phyloP scores from a whole-genome alignment of 73 alveolate genomes.

The Uronychia setigera region DNA sequence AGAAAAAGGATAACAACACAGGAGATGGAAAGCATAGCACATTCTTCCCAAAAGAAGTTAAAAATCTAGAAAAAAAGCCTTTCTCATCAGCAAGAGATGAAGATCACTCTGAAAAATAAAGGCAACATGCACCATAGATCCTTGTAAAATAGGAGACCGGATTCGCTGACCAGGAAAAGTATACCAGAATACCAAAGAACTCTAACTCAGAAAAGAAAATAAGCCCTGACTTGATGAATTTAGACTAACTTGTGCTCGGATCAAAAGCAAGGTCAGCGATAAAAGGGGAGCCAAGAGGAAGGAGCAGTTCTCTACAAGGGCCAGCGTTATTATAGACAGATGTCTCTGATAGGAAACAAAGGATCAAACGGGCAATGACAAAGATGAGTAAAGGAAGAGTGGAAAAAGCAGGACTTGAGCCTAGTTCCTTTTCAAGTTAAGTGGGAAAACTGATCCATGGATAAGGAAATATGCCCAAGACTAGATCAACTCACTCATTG shows the following conservation, averaged over 20 bases:
- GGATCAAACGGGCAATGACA: background rate
- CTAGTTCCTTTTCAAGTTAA: background rate
- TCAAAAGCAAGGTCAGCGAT: background rate
- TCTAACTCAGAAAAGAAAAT: background rate
- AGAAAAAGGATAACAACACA: too few species aligned
- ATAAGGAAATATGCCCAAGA: background rate
- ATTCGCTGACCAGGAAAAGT: background rate
- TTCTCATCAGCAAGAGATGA: background rate
- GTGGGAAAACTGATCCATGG: background rate
- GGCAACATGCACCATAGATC: background rate
- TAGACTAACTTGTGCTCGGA: background rate
- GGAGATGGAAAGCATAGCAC: too few species aligned
- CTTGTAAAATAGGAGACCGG: background rate
- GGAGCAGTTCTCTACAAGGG: background rate
- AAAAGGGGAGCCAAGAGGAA: background rate
- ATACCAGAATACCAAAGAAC: background rate
- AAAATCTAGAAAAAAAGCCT: background rate
- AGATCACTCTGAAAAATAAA: background rate
- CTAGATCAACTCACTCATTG: background rate
- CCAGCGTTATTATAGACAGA: background rate
- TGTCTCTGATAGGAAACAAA: background rate
- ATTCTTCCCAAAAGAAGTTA: background rate
- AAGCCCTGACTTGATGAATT: background rate
- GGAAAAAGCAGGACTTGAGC: background rate
- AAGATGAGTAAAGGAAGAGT: too few species aligned